Evolutionary conservation across 2,329 filamentous ascomycete species (phyloP), one percentile per base, ranked within the genome.

Genomic region (Aurifilum marmelostoma): DNA sequence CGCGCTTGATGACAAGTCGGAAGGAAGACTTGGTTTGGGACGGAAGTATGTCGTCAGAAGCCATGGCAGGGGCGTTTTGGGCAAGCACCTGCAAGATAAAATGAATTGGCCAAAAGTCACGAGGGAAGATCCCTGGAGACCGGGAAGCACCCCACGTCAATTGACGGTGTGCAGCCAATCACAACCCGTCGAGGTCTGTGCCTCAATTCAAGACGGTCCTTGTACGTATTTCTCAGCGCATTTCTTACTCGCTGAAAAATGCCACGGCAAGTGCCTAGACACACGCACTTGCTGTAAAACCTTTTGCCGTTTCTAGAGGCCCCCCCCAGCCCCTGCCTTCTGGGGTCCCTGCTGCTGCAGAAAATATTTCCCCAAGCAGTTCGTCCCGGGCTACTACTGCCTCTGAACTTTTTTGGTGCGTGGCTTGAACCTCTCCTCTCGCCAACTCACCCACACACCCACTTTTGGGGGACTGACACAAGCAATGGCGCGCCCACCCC

Each of bases 121-220:
- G 21, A 58, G 58, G 59, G 50, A 61, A 39, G 24, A 21, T 24
- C 41, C 24, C 50, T 27, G 65, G 52, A 64, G 3, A 37, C 43
- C n/a, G 43, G 39, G 61, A 61, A 65, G 24, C 60, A 71, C 69
- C 68, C 69, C 71, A 71, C 68, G 63, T 66, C 65, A 74, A 74
- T 76, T 72, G 72, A 37, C 34, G 66, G 75, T 74, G 79, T 75
- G 69, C 65, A 69, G 68, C 80, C 79, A 81, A 81, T 81, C 67
- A 73, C 72, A 75, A 73, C 73, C 70, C 73, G 43, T 27, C 63
- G 67, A 73, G 73, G 75, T 72, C 69, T 69, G 41, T 60, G 62
- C 61, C 54, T 70, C 54, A 59, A 71, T 73, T 73, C 72, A 67
- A 72, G 69, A 61, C 66, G 69, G 63, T 63, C 62, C 65, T 63